Percentiles rank a stretch among this genome's conserved stretches.
These are phyloP conservation scores for Colletotrichum higginsianum DNA, from an alignment of 2,329 filamentous ascomycete species.

Conservation along the genomic window DNA sequence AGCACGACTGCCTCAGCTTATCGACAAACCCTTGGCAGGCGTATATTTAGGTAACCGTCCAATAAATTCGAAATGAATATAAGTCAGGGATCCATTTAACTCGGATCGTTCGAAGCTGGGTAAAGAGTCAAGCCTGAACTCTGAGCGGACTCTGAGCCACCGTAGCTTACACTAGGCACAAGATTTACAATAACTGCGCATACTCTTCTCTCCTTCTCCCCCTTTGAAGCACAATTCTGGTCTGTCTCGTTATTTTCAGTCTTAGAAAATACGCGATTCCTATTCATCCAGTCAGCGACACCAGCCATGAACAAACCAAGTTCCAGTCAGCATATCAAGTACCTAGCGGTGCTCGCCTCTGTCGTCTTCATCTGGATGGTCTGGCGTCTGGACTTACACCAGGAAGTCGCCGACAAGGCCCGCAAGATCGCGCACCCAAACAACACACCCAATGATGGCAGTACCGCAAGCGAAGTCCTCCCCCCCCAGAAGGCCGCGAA, in stretches of 20 bases:
- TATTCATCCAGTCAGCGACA: neutral
- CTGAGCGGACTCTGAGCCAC: neutral
- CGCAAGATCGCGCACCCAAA: slow-evolving; percentile 20
- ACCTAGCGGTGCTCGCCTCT: slow-evolving; percentile 19
- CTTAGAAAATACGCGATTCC: too few relatives aligned
- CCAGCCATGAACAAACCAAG: slow-evolving; percentile 21
- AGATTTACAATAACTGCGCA: neutral
- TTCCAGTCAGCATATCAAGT: slow-evolving; percentile 31
- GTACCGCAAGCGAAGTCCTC: slow-evolving; percentile 28
- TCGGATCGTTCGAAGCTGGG: neutral
- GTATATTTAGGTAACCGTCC: neutral
- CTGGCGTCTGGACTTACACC: slow-evolving; percentile 27
- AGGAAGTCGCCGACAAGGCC: slow-evolving; percentile 17
- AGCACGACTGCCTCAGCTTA: too few relatives aligned
- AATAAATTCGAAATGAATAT: neutral
- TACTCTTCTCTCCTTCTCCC: neutral
- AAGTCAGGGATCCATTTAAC: neutral
- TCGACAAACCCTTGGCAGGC: neutral
- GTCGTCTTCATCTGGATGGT: slow-evolving; percentile 39
- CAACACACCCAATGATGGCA: slow-evolving; percentile 1
- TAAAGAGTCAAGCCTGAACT: neutral
- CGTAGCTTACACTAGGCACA: neutral
- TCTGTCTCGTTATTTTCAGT: neutral
- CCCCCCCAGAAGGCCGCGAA: slow-evolving; percentile 37
- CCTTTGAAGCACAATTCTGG: too few relatives aligned